Conservation (phyloP, 495 filamentous ascomycete species). For the Xylaria castorea region DNA sequence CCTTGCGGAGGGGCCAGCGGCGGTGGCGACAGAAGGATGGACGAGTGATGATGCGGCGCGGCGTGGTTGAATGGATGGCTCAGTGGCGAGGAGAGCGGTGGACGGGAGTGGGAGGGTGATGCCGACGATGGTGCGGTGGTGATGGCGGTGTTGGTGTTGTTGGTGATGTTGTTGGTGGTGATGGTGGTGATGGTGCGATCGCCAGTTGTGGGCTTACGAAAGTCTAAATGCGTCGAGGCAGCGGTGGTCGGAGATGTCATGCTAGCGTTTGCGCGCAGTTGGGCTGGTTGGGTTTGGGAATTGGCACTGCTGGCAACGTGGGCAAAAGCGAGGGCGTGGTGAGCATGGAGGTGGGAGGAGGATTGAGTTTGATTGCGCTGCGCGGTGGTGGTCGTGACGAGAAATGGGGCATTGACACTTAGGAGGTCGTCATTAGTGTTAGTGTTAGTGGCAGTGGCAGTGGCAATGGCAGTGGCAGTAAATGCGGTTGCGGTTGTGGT, state of each 20-base stretch:
- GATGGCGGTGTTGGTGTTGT: constrained; percentile 1
- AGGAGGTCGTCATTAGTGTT: not conserved
- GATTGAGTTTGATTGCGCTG: constrained; percentile 2
- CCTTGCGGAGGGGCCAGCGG: constrained; percentile 43
- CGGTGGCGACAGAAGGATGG: constrained; percentile 28
- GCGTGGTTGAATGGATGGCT: constrained; percentile 41
- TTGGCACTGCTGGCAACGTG: constrained; percentile 25
- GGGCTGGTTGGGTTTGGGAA: constrained; percentile 18
- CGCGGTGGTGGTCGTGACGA: constrained; percentile 5
- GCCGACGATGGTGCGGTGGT: constrained; percentile 7
- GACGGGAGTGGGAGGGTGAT: constrained; percentile 37
- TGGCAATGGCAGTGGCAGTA: too few relatives aligned
- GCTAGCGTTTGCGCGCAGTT: constrained; percentile 26
- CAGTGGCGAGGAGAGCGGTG: constrained; percentile 25
- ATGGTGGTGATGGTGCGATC: not conserved
- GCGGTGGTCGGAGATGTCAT: constrained; percentile 40
- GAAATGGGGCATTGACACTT: not conserved
- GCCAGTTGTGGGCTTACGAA: constrained; percentile 41
- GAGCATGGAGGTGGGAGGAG: not conserved
- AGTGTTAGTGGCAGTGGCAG: too few relatives aligned
- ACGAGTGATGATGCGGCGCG: constrained; percentile 35
- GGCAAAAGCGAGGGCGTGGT: constrained; percentile 12
- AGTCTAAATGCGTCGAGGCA: constrained; percentile 42
- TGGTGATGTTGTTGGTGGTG: not conserved
- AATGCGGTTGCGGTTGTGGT: not conserved